phyloP scores from a whole-genome alignment of 2,329 filamentous ascomycete genomes.

The Didymella glomerata region DNA sequence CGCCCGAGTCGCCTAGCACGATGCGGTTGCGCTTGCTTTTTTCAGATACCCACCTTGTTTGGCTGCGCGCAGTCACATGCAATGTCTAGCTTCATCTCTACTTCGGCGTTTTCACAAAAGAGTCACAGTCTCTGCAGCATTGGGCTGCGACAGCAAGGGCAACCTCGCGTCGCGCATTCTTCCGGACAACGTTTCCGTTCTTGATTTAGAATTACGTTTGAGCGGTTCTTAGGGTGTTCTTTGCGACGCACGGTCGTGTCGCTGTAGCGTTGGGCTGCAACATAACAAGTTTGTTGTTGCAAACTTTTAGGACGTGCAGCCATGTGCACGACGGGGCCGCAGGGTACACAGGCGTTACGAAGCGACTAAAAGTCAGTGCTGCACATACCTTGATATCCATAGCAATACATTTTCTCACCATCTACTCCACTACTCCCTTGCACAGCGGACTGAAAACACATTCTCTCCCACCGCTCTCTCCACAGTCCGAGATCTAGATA shows the following conservation, averaged over 20 bases:
- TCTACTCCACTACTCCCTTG: slow-evolving; percentile 5
- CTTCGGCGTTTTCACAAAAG: slow-evolving; percentile 31
- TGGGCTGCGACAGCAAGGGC: slow-evolving; percentile 27
- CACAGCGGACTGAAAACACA: slow-evolving; percentile 9
- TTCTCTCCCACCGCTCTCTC: slow-evolving; percentile 8
- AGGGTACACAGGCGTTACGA: slow-evolving; percentile 14
- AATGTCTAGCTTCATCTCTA: slow-evolving; percentile 21
- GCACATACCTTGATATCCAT: slow-evolving; percentile 15
- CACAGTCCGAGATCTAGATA: slow-evolving; percentile 2
- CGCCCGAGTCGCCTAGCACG: slow-evolving; percentile 22
- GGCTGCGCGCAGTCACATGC: slow-evolving; percentile 25
- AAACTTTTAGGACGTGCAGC: slow-evolving; percentile 15
- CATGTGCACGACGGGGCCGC: slow-evolving; percentile 13
- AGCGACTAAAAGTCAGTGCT: slow-evolving; percentile 14
- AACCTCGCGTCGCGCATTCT: slow-evolving; percentile 22
- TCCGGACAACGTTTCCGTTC: slow-evolving; percentile 16
- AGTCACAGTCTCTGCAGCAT: slow-evolving; percentile 19
- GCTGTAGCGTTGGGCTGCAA: slow-evolving; percentile 28
- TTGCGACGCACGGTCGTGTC: slow-evolving; percentile 19
- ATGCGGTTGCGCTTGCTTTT: slow-evolving; percentile 17
- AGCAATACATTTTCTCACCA: slow-evolving; percentile 18
- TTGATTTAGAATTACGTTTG: slow-evolving; percentile 24
- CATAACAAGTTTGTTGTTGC: slow-evolving; percentile 11
- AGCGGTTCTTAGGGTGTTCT: slow-evolving; percentile 23
- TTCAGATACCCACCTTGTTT: slow-evolving; percentile 39